Evolutionary conservation across 306 rosid genomes (phyloP).

Genomic region (Castanospermum australe): DNA sequence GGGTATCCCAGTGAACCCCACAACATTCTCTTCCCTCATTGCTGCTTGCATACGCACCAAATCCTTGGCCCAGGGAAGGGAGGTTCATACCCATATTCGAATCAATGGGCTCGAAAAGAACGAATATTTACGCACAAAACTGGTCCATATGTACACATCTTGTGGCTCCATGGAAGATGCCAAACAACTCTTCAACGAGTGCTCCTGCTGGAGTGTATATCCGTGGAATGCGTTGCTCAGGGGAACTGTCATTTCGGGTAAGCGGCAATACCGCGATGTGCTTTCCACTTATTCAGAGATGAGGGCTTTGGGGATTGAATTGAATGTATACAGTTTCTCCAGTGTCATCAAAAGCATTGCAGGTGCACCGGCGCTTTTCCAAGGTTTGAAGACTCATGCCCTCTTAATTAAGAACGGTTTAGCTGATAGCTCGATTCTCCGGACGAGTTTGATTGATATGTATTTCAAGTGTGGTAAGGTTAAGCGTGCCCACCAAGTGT

Average conservation of each 20-base stretch:
- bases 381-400: constrained; percentile 68
- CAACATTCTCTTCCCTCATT: constrained; percentile 65
- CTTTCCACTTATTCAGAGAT: constrained; percentile 47
- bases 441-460: constrained; percentile 68
- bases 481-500: constrained; percentile 57
- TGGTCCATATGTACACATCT: constrained; percentile 60
- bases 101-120: constrained; percentile 59
- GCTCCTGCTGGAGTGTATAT: constrained; percentile 50
- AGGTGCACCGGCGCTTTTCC: constrained; percentile 62
- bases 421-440: constrained; percentile 47
- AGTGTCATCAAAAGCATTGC: constrained; percentile 77
- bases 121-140: constrained; percentile 51
- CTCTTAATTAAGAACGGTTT: constrained; percentile 79
- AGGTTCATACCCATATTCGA: constrained; percentile 51
- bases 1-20: constrained; percentile 66
- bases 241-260: constrained; percentile 70
- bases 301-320: constrained; percentile 63
- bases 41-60: constrained; percentile 62
- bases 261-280: constrained; percentile 44
- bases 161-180: constrained; percentile 62
- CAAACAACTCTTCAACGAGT: constrained; percentile 47
- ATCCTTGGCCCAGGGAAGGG: constrained; percentile 42
- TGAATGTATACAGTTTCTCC: constrained; percentile 75
- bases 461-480: constrained; percentile 76
- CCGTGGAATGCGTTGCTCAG: constrained; percentile 79